Conservation (phyloP, 2,329 filamentous ascomycete genomes). For the Aspergillus ruber region DNA sequence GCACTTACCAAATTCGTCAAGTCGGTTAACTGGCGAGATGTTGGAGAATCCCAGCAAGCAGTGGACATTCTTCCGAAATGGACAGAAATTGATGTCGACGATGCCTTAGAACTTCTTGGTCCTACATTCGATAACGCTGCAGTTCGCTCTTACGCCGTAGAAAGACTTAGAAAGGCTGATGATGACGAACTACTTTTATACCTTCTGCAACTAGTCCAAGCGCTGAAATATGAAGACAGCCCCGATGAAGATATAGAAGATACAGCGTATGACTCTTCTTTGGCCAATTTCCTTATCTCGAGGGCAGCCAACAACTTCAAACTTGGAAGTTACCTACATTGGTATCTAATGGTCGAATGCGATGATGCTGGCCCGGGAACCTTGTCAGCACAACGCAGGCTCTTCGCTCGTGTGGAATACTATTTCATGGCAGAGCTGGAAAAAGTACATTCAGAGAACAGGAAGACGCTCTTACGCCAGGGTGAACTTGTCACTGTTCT, state of each 20-base stretch:
- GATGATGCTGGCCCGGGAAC: constrained; percentile 75
- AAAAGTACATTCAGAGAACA: constrained; percentile 63
- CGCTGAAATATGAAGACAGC: constrained; percentile 85
- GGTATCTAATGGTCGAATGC: constrained; percentile 98
- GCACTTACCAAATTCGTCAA: constrained; percentile 97
- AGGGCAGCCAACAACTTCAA: constrained; percentile 82
- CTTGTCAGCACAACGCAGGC: constrained; percentile 65
- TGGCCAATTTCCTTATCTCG: constrained; percentile 82
- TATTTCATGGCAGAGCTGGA: constrained; percentile 91
- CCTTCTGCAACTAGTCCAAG: constrained; percentile 88
- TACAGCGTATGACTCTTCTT: constrained; percentile 66
- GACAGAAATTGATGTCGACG: constrained; percentile 95
- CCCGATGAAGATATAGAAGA: constrained; percentile 57
- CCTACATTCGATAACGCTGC: constrained; percentile 84
- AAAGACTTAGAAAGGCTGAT: constrained; percentile 82
- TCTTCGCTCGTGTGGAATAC: constrained; percentile 89
- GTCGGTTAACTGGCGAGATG: constrained; percentile 89
- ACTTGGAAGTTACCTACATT: constrained; percentile 91
- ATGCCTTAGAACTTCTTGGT: constrained; percentile 87
- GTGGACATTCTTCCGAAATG: constrained; percentile 85
- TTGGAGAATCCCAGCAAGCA: constrained; percentile 77
- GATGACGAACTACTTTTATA: constrained; percentile 89
- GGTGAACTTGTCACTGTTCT: constrained; percentile 83
- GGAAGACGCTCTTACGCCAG: constrained; percentile 74
- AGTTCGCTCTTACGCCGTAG: constrained; percentile 88